Conservation (phyloP, 106 monocot genomes). For the Allium cepa region DNA sequence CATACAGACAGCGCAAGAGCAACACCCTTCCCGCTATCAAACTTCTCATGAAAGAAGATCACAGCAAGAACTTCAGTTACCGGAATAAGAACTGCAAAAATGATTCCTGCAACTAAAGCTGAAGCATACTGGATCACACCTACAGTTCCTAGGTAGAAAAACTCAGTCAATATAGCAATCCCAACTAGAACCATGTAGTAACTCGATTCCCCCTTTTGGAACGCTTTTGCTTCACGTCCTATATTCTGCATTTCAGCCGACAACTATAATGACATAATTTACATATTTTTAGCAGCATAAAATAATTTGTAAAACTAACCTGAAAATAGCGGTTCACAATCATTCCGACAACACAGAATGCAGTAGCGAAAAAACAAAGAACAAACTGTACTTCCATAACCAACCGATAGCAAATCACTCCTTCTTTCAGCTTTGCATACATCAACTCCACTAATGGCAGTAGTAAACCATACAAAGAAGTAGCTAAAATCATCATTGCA, state of each 20-base stretch:
- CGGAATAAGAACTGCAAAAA: conserved; percentile 47
- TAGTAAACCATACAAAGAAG: conserved; percentile 12
- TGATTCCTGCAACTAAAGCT: conserved; percentile 61
- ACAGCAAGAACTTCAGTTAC: conserved; percentile 43
- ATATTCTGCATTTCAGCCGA: conserved; percentile 28
- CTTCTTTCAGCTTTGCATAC: conserved; percentile 10
- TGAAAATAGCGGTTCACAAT: conserved; percentile 20
- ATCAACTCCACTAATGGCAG: conserved; percentile 19
- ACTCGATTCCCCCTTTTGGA: conserved; percentile 34
- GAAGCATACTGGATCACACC: conserved; percentile 51
- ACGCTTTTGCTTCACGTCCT: conserved; percentile 37
- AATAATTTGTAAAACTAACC: not conserved
- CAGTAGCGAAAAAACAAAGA: conserved; percentile 12
- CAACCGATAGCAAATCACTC: not conserved
- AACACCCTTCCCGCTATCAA: conserved; percentile 39
- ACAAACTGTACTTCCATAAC: conserved; percentile 17
- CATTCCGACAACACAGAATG: conserved; percentile 24
- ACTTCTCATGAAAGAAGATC: conserved; percentile 40
- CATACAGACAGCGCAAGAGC: conserved; percentile 43
- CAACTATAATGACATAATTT: not conserved
- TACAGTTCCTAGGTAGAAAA: conserved; percentile 47
- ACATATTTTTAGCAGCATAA: not conserved
- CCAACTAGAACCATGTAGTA: conserved; percentile 51
- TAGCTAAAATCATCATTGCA: conserved; percentile 11
- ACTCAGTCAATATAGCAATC: conserved; percentile 38